Conservation (phyloP, 495 filamentous ascomycete genomes). For the Aspergillus bridgeri region DNA sequence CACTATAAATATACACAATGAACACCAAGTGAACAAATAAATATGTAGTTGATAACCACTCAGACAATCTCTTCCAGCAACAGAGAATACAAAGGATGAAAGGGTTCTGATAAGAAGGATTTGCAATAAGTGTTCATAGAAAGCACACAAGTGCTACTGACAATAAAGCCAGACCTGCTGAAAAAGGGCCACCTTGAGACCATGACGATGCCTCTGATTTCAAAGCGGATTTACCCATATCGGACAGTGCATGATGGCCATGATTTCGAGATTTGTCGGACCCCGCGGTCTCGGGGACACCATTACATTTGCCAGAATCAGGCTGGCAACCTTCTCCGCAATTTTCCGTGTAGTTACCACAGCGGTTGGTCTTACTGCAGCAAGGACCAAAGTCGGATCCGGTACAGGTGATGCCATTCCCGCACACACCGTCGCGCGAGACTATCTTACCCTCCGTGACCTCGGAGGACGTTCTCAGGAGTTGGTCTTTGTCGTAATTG, state of each 20-base stretch:
- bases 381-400: conserved; percentile 41
- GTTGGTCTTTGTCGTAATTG: conserved; percentile 11
- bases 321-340: conserved; percentile 50
- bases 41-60: not conserved
- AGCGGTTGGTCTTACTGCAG: conserved; percentile 42
- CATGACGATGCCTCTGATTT: not conserved
- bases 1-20: not conserved
- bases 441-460: conserved; percentile 34
- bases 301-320: conserved; percentile 44
- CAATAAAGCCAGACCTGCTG: conserved; percentile 10
- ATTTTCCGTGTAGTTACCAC: conserved; percentile 47
- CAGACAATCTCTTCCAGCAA: not conserved
- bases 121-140: no score
- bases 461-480: conserved; percentile 26
- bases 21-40: not conserved
- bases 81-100: not conserved
- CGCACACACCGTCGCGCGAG: conserved; percentile 52
- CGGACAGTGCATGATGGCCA: not conserved
- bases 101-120: no score
- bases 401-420: conserved; percentile 45
- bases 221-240: not conserved
- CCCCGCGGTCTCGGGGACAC: not conserved
- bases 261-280: not conserved
- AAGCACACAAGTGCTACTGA: not conserved
- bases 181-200: not conserved